A percentile compares a stretch with the other conserved stretches of the same genome.
Evolutionary conservation across 1,284 basidiomycete species (phyloP).

Genomic region (Ustilago esculenta): DNA sequence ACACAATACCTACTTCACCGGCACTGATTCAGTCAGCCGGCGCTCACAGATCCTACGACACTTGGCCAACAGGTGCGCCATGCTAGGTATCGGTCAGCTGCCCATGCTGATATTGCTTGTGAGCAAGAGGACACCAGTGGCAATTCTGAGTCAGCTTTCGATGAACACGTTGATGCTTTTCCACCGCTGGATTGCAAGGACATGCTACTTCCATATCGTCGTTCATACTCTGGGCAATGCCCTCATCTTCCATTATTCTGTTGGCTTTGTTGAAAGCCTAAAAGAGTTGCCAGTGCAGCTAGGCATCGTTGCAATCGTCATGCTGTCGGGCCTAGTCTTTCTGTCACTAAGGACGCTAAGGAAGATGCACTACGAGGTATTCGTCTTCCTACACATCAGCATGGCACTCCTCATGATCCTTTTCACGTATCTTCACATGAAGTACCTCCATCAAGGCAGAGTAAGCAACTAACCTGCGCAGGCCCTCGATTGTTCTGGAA

Average conservation of each 20-base stretch:
- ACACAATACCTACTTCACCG: constrained; percentile 30
- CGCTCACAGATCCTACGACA: constrained; percentile 22
- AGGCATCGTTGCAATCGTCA: constrained; percentile 42
- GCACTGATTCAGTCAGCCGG: constrained; percentile 16
- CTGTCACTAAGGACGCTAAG: constrained; percentile 28
- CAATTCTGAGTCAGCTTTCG: constrained; percentile 51
- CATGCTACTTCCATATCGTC: constrained; percentile 48
- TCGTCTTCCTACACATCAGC: constrained; percentile 61
- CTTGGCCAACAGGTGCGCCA: constrained; percentile 57
- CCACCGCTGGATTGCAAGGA: constrained; percentile 65
- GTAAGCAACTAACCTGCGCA: constrained; percentile 30
- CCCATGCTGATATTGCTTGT: constrained; percentile 64
- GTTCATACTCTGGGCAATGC: constrained; percentile 52
- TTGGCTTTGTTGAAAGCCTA: constrained; percentile 9
- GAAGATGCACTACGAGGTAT: constrained; percentile 34
- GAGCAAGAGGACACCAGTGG: constrained; percentile 60
- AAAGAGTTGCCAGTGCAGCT: constrained; percentile 53
- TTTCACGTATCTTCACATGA: constrained; percentile 61
- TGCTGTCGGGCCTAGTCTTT: constrained; percentile 32
- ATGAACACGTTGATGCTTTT: constrained; percentile 63
- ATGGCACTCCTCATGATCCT: constrained; percentile 57
- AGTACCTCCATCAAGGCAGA: constrained; percentile 35
- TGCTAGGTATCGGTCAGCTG: constrained; percentile 54
- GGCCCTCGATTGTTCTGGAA: background rate
- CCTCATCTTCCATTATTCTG: constrained; percentile 8